Evolutionary conservation across 768 basidiomycete species (phyloP).

Genomic region (Butyriboletus loyo): DNA sequence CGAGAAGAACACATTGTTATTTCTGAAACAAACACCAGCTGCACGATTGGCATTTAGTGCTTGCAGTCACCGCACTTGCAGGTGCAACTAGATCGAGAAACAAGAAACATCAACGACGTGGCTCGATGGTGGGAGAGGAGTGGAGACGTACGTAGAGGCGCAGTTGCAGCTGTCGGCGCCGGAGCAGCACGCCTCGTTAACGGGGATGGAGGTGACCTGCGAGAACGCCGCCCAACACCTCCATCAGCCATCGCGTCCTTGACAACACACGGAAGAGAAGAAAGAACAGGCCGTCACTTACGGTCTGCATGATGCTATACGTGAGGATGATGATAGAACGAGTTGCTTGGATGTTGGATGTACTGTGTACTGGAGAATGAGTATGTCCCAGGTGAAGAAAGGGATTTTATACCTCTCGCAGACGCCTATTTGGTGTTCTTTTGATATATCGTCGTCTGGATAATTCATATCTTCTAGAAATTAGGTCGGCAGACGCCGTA

Average conservation of each 20-base stretch:
- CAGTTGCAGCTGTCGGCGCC: conserved; percentile 8
- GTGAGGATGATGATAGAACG: neutral
- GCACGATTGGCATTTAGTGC: conserved; percentile 1
- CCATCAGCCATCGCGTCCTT: neutral
- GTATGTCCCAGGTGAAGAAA: neutral
- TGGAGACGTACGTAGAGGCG: conserved; percentile 3
- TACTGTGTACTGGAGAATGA: neutral
- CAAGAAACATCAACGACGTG: neutral
- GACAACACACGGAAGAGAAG: no score
- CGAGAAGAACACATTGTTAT: neutral
- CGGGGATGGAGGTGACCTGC: conserved; percentile 10
- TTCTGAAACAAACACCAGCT: no score
- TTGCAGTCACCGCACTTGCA: conserved; percentile 23
- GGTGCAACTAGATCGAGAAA: conserved; percentile 3
- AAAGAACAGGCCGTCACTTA: neutral
- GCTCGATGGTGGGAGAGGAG: neutral
- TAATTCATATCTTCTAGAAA: no score
- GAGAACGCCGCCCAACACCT: no score
- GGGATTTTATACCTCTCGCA: conserved; percentile 4
- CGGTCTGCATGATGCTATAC: conserved; percentile 10
- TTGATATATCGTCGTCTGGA: no score
- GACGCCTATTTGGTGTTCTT: neutral
- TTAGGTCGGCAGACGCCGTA: no score
- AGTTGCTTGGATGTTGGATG: neutral
- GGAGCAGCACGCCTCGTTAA: conserved; percentile 22